A percentile compares a stretch with the other conserved stretches of the same genome.
Evolutionary conservation across 1,284 basidiomycete genomes (phyloP).

Genomic region (Moniliella sp.): DNA sequence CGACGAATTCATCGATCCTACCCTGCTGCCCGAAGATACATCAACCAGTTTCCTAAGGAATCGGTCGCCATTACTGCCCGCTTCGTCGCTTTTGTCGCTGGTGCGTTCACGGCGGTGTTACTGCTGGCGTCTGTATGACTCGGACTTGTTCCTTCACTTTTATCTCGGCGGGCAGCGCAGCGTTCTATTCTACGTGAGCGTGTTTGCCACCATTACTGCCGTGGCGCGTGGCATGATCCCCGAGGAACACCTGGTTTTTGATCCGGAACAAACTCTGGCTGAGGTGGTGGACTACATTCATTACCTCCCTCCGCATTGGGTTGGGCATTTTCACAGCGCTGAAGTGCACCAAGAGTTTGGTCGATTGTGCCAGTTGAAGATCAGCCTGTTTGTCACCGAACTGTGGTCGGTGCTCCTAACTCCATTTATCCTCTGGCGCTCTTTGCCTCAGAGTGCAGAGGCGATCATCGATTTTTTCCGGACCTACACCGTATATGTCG

Average conservation of each 20-base stretch:
- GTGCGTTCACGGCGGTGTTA: slow-evolving; percentile 83
- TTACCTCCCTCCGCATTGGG: slow-evolving; percentile 82
- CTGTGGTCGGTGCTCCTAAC: slow-evolving; percentile 73
- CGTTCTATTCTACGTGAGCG: slow-evolving; percentile 68
- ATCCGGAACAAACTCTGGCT: slow-evolving; percentile 71
- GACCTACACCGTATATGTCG: slow-evolving; percentile 76
- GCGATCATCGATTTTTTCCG: slow-evolving; percentile 24
- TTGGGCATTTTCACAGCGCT: slow-evolving; percentile 58
- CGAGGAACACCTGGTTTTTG: slow-evolving; percentile 70
- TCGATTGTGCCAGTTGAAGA: slow-evolving; percentile 21
- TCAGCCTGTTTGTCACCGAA: slow-evolving; percentile 58
- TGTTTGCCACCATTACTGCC: slow-evolving; percentile 70
- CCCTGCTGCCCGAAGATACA: slow-evolving; percentile 82
- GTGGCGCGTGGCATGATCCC: slow-evolving; percentile 83
- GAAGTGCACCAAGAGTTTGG: slow-evolving; percentile 18
- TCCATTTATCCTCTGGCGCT: slow-evolving; percentile 77
- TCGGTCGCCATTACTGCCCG: slow-evolving; percentile 67
- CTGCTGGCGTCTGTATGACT: slow-evolving; percentile 75
- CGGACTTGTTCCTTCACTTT: slow-evolving; percentile 63
- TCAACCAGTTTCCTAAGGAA: slow-evolving; percentile 90
- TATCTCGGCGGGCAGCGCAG: slow-evolving; percentile 81
- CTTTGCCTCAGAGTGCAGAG: slow-evolving; percentile 64
- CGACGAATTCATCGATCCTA: slow-evolving; percentile 44
- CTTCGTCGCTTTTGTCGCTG: slow-evolving; percentile 83
- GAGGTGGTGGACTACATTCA: slow-evolving; percentile 82